Percentiles rank a stretch among this genome's conserved stretches.
phyloP scores from a whole-genome alignment of 2,329 filamentous ascomycete species.

The Phyllosticta citrichinensis region DNA sequence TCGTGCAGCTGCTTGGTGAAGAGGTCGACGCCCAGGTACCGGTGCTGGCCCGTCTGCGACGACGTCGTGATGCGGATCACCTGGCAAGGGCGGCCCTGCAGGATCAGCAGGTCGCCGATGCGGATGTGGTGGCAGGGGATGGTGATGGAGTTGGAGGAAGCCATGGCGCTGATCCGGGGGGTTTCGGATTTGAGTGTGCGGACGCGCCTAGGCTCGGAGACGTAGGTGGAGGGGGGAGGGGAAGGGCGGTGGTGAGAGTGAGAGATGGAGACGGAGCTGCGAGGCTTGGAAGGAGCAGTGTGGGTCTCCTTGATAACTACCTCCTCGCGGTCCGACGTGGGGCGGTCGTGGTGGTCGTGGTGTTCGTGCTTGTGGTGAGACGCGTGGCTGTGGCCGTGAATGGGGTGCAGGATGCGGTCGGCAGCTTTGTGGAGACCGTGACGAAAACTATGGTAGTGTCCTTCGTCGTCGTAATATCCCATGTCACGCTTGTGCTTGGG shows the following conservation, averaged over 20 bases:
- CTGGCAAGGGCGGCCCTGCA: conserved; percentile 98
- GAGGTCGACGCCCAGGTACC: conserved; percentile 98
- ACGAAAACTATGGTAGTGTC: conserved; percentile 65
- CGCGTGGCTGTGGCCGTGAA: conserved; percentile 42
- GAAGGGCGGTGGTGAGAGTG: conserved; percentile 25
- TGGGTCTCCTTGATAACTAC: conserved; percentile 37
- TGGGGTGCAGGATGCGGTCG: conserved; percentile 55
- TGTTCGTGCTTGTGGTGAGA: conserved; percentile 40
- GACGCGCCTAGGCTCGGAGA: conserved; percentile 18
- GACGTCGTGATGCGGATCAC: conserved; percentile 99
- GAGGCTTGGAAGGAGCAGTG: conserved; percentile 24
- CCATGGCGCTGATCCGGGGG: conserved; percentile 24
- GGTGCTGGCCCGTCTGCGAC: conserved; percentile 95
- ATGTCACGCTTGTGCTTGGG: conserved; percentile 50
- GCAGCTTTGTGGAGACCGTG: conserved; percentile 58
- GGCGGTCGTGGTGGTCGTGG: conserved; percentile 28
- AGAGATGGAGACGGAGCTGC: conserved; percentile 15
- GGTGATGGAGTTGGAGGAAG: conserved; percentile 78
- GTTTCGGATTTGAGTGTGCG: background rate
- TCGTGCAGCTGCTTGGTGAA: conserved; percentile 99
- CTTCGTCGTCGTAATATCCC: conserved; percentile 74
- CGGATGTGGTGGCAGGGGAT: conserved; percentile 99
- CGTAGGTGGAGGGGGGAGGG: conserved; percentile 12
- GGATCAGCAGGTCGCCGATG: conserved; percentile 95
- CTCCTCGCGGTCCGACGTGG: conserved; percentile 32